Evolutionary conservation across 208 protist species (phyloP).

Genomic region (Trypanosoma theileri): DNA sequence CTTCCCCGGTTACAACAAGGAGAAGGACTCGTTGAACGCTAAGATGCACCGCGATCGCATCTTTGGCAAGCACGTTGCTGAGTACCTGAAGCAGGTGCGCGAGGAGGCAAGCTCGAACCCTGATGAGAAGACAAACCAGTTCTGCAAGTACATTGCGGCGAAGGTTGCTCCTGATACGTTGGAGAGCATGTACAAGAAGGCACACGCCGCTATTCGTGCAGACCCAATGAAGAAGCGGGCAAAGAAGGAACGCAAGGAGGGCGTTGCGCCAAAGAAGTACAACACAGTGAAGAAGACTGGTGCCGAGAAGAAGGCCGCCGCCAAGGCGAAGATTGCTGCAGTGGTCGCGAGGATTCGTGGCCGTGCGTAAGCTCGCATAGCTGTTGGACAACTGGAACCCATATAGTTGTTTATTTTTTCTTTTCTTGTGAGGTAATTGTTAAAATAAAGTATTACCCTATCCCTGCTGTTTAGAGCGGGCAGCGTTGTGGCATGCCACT

Average conservation of each 20-base stretch:
- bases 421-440: not conserved
- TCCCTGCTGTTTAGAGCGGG: too few relatives aligned
- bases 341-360: constrained; percentile 56
- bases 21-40: constrained; percentile 88
- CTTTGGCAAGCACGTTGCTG: constrained; percentile 97
- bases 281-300: constrained; percentile 51
- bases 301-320: constrained; percentile 53
- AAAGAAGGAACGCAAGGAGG: constrained; percentile 62
- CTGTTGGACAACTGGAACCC: not conserved
- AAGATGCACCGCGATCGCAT: constrained; percentile 95
- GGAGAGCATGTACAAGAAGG: constrained; percentile 94
- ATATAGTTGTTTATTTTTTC: not conserved
- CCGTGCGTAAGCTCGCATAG: constrained; percentile 4
- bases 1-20: constrained; percentile 95
- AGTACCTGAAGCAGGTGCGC: constrained; percentile 97
- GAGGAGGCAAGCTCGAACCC: constrained; percentile 90
- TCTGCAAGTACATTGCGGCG: constrained; percentile 94
- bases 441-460: too few relatives aligned
- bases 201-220: constrained; percentile 93
- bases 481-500: too few relatives aligned
- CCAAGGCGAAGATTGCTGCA: constrained; percentile 66
- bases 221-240: constrained; percentile 83
- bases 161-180: constrained; percentile 92
- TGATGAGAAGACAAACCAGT: constrained; percentile 93
- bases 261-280: constrained; percentile 42